phyloP scores from a whole-genome alignment of 495 filamentous ascomycete genomes.

The Talaromyces adpressus region DNA sequence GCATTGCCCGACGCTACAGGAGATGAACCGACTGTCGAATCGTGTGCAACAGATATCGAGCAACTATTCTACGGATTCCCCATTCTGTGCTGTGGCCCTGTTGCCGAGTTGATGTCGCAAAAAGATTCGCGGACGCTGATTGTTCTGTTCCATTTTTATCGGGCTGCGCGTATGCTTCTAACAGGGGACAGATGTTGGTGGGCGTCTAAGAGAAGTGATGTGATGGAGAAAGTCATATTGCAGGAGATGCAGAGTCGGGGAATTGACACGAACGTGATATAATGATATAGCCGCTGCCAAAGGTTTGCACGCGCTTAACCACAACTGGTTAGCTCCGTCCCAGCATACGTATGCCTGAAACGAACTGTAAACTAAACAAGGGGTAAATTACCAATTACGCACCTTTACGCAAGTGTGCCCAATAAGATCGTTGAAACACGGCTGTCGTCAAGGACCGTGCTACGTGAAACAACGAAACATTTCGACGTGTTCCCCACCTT shows the following conservation, averaged over 20 bases:
- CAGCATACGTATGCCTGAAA: background rate
- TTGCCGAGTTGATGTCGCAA: background rate
- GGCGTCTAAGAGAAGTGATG: background rate
- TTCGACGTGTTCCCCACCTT: background rate
- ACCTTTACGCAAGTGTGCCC: background rate
- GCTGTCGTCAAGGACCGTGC: background rate
- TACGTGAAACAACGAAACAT: background rate
- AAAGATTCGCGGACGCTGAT: background rate
- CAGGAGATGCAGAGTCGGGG: background rate
- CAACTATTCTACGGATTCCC: slow-evolving; percentile 4
- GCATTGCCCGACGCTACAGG: background rate
- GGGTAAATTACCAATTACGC: background rate
- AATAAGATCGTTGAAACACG: background rate
- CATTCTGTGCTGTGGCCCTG: background rate
- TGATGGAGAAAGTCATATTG: slow-evolving; percentile 1
- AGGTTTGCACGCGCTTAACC: background rate
- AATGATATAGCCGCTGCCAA: background rate
- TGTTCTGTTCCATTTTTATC: background rate
- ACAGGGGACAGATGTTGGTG: background rate
- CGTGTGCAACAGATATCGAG: background rate
- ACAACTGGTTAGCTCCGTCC: background rate
- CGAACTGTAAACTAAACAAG: background rate
- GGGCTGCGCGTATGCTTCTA: background rate
- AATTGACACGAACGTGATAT: background rate
- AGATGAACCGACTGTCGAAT: background rate